These are phyloP conservation scores for Dioscorea cayenensis DNA, from an alignment of 116 monocot genomes.

Conservation along the genomic window DNA sequence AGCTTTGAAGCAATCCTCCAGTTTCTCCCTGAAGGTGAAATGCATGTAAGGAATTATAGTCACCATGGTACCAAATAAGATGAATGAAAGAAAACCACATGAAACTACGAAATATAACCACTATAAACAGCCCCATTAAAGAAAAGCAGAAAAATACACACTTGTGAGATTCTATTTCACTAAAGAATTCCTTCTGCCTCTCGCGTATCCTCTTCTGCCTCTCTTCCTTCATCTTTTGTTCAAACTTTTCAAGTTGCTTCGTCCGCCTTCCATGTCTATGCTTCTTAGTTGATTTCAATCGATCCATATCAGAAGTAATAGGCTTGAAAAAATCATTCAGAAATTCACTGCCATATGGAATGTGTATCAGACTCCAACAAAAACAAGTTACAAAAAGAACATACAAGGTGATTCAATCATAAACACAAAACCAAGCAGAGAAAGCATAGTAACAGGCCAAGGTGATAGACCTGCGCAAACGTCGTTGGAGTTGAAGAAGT, in stretches of 20 bases:
- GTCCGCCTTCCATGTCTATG: constrained; percentile 81
- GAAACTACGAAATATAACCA: neutral
- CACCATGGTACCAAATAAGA: neutral
- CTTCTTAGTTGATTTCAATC: constrained; percentile 85
- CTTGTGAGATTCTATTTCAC: constrained; percentile 89
- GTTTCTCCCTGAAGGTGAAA: constrained; percentile 59
- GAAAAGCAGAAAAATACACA: constrained; percentile 12
- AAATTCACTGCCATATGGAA: constrained; percentile 61
- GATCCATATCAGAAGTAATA: constrained; percentile 67
- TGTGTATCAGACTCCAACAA: neutral
- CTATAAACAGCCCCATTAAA: neutral
- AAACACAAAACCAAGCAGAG: neutral
- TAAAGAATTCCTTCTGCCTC: constrained; percentile 97
- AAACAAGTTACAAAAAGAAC: constrained; percentile 1
- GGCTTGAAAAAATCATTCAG: constrained; percentile 94
- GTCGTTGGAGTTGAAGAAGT: constrained; percentile 80
- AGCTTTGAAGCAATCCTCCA: constrained; percentile 89
- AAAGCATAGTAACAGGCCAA: neutral
- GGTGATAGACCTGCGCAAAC: constrained; percentile 64
- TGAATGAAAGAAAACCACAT: neutral
- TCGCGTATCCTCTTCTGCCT: constrained; percentile 89
- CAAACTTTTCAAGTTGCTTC: constrained; percentile 92
- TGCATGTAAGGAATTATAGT: neutral
- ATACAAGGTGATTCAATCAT: neutral
- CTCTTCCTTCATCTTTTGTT: constrained; percentile 99